Conservation (phyloP, 192 early-diverging fungal genomes). For the Coemansia sp. region DNA sequence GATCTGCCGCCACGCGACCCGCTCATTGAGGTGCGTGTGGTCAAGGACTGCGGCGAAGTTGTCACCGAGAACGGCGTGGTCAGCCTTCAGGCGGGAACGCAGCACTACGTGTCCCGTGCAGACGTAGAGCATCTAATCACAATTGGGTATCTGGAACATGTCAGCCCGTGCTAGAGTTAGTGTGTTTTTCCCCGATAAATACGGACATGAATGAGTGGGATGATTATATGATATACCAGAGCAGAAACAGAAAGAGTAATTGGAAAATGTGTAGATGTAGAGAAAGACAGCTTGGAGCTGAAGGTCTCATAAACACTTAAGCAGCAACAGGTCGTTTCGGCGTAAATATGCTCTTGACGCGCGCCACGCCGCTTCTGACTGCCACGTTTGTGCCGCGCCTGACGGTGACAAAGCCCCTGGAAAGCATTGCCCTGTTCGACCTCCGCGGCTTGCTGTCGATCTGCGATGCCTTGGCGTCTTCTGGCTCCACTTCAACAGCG, state of each 20-base stretch:
- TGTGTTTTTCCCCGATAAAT: neutral
- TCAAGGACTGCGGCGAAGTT: conserved; percentile 88
- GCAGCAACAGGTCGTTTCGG: conserved; percentile 26
- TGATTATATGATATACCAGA: neutral
- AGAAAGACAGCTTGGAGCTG: too few relatives aligned
- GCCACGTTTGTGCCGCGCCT: conserved; percentile 40
- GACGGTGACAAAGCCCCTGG: conserved; percentile 25
- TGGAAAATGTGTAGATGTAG: neutral
- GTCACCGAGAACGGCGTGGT: conserved; percentile 83
- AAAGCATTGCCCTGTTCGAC: conserved; percentile 7
- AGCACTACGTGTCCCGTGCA: conserved; percentile 80
- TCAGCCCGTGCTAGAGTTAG: conserved; percentile 42
- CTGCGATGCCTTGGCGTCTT: neutral
- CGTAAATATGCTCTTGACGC: conserved; percentile 45
- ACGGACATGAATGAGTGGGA: neutral
- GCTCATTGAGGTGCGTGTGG: conserved; percentile 88
- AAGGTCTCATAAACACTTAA: too few relatives aligned
- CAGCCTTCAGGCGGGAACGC: conserved; percentile 73
- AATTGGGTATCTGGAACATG: conserved; percentile 80
- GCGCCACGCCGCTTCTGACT: conserved; percentile 47
- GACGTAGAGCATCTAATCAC: conserved; percentile 90
- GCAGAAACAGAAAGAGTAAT: too few relatives aligned
- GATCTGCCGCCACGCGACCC: conserved; percentile 86
- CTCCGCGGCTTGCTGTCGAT: conserved; percentile 15
- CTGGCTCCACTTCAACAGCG: neutral